Percentiles rank a stretch among this genome's conserved stretches.
These are phyloP conservation scores for Solanum appendiculatum DNA, from an alignment of 257 asterid species.

Conservation along the genomic window DNA sequence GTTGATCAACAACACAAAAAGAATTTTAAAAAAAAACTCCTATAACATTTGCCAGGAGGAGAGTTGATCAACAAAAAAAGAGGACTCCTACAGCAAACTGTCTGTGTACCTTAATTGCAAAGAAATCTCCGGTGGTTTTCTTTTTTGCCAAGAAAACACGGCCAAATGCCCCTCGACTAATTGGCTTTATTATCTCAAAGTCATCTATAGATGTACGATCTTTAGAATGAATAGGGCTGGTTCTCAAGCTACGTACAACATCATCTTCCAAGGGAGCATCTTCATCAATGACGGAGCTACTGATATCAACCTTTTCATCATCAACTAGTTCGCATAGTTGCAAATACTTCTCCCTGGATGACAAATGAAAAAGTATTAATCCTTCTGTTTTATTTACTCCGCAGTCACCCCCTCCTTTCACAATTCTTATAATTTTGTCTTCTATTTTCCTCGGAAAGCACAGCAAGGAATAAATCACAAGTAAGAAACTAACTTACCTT, in stretches of 20 bases:
- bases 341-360: conserved; percentile 84
- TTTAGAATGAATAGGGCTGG: conserved; percentile 85
- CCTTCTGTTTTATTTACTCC: neutral
- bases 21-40: neutral
- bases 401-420: neutral
- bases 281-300: conserved; percentile 92
- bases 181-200: conserved; percentile 95
- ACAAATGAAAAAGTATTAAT: neutral
- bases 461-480: neutral
- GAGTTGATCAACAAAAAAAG: neutral
- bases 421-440: neutral
- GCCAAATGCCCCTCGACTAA: conserved; percentile 99
- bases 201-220: conserved; percentile 98
- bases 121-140: conserved; percentile 91
- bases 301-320: conserved; percentile 82
- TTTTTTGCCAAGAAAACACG: conserved; percentile 96
- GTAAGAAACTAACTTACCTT: conserved; percentile 34
- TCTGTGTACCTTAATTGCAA: conserved; percentile 80
- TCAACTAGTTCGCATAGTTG: conserved; percentile 93
- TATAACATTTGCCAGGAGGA: neutral
- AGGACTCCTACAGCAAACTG: neutral
- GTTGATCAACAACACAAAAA: neutral
- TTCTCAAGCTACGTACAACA: conserved; percentile 89
- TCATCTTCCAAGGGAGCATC: conserved; percentile 98
- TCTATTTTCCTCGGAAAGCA: neutral